These are phyloP conservation scores for Coemansia sp. DNA, from an alignment of 192 early-diverging fungal genomes.

Conservation along the genomic window DNA sequence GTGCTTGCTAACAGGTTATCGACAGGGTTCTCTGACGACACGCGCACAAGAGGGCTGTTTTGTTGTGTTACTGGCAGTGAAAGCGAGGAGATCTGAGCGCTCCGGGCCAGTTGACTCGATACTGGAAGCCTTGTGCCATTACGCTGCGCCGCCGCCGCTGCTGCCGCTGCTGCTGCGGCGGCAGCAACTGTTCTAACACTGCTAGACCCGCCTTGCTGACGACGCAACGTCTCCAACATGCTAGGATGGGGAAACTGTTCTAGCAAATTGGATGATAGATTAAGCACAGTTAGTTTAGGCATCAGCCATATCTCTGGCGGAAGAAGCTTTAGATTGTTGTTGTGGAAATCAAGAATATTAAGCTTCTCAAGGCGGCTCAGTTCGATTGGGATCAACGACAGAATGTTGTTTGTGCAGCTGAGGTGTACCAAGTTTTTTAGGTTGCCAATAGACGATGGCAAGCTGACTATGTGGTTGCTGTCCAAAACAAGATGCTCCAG, in stretches of 20 bases:
- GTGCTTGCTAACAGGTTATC: slow-evolving; percentile 3
- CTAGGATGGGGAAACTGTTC: slow-evolving; percentile 79
- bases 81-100: slow-evolving; percentile 27
- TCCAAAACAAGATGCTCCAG: slow-evolving; percentile 65
- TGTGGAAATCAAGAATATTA: slow-evolving; percentile 67
- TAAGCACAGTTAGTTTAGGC: slow-evolving; percentile 66
- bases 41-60: slow-evolving; percentile 39
- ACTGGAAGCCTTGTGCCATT: slow-evolving; percentile 33
- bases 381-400: slow-evolving; percentile 69
- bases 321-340: slow-evolving; percentile 72
- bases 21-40: slow-evolving; percentile 26
- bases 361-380: slow-evolving; percentile 66
- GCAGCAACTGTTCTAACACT: slow-evolving; percentile 49
- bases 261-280: slow-evolving; percentile 79
- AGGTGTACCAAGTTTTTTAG: slow-evolving; percentile 59
- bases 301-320: slow-evolving; percentile 81
- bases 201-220: slow-evolving; percentile 49
- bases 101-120: slow-evolving; percentile 20
- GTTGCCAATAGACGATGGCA: slow-evolving; percentile 62
- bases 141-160: slow-evolving; percentile 51
- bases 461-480: slow-evolving; percentile 71
- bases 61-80: slow-evolving; percentile 38
- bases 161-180: slow-evolving; percentile 50
- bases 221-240: slow-evolving; percentile 53
- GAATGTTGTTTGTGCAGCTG: slow-evolving; percentile 67